These are phyloP conservation scores for Begonia peltatifolia DNA, from an alignment of 306 rosid genomes.

Conservation along the genomic window DNA sequence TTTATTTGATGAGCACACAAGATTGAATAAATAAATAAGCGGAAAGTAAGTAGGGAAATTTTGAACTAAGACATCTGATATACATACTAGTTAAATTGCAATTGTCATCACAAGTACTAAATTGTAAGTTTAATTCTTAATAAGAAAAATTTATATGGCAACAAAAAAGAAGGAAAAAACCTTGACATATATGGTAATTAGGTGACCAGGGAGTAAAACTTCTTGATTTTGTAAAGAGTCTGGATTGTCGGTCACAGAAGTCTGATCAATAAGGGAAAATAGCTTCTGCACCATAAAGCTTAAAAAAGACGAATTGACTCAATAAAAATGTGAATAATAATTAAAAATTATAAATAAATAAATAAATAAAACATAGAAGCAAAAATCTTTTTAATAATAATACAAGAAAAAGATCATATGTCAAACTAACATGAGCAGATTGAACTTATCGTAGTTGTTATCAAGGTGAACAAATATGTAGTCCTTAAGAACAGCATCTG, in stretches of 20 bases:
- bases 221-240: constrained; percentile 95
- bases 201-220: constrained; percentile 85
- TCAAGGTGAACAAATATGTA: constrained; percentile 81
- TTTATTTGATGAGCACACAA: no score
- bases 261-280: constrained; percentile 84
- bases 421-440: constrained; percentile 68
- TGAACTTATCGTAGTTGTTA: constrained; percentile 64
- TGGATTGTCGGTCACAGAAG: constrained; percentile 71
- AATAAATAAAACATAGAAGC: background rate
- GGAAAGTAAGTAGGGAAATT: no score
- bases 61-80: no score
- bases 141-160: no score
- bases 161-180: constrained; percentile 13
- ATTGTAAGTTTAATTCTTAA: no score
- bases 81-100: no score
- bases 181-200: constrained; percentile 82
- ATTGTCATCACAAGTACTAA: no score
- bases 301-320: constrained; percentile 7
- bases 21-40: no score
- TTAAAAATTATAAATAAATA: background rate
- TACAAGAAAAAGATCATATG: constrained; percentile 2
- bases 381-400: background rate
- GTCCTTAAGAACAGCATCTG: constrained; percentile 50
- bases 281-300: constrained; percentile 95
- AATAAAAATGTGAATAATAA: constrained; percentile 7